Evolutionary conservation across 345 rosid species (phyloP).

Genomic region (Syzygium aromaticum): DNA sequence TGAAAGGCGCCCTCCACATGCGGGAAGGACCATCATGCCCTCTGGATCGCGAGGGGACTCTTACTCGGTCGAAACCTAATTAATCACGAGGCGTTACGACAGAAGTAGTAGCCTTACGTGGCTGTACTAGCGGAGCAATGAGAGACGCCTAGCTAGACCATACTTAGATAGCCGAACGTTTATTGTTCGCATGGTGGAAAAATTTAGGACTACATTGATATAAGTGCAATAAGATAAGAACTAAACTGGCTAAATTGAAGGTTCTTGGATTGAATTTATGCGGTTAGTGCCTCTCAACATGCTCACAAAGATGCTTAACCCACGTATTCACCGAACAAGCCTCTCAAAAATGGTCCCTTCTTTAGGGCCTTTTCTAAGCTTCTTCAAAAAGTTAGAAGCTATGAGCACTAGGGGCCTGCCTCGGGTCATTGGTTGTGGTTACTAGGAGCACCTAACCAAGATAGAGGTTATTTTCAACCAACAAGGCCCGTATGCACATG

Average conservation of each 20-base stretch:
- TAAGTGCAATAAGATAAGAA: no score
- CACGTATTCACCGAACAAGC: background rate
- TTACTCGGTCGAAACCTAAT: background rate
- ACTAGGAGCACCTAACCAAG: no score
- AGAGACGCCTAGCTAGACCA: background rate
- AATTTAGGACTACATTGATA: no score
- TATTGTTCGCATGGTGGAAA: no score
- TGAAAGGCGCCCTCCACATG: constrained; percentile 6
- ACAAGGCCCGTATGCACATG: no score
- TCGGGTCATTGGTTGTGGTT: no score
- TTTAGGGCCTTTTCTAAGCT: background rate
- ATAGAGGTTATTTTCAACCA: no score
- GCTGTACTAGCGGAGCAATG: background rate
- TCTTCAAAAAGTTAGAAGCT: background rate
- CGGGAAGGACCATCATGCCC: background rate
- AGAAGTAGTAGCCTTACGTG: background rate
- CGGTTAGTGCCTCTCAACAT: no score
- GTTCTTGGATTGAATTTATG: no score
- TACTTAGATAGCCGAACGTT: background rate
- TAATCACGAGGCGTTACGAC: background rate
- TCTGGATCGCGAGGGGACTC: background rate
- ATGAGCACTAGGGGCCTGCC: no score
- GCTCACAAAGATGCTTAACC: background rate
- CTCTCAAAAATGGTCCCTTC: background rate
- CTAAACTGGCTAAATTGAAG: no score